Base-by-base conservation (phyloP, 257 asterid genomes). In the Leptodermis oblonga region DNA sequence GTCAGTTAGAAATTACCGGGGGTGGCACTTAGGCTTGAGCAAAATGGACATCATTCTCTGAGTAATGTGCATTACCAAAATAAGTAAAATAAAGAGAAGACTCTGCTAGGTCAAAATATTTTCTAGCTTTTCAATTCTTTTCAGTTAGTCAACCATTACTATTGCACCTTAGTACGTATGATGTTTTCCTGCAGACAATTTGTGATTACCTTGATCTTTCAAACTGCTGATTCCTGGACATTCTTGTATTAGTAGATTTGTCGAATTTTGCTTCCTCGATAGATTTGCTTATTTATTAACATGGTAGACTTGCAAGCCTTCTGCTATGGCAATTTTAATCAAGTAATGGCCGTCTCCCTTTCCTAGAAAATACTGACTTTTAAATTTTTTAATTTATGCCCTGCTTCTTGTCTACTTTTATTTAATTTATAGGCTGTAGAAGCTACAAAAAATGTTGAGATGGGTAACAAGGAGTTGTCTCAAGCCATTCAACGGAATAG, bases 361-460 rank as follows among this genome's bases (percentile, higher is more conserved):
- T 52, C 33, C 64, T 14, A 4, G 52, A 36, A 13, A 30, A 59
- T 31, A 33, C n/a, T 33, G 63, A 36, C 5, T 68, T 25, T 34
- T 34, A 34, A 2, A 2, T 52, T n/a, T n/a, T 17, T 36, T 63
- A 45, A 34, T 46, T 2, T 46, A 17, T 73, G 51, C 45, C 30
- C 42, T 46, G 10, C 18, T 58, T 58, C 7, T 52, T 70, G 54
- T 70, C 23, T 33, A 42, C 52, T 74, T n/a, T n/a, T n/a, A n/a
- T 65, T 51, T 62, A 54, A 69, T 28, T 43, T 48, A 74, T 84
- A 92, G 98, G 97, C 98, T 36, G 82, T 92, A 43, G 96, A 90
- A 81, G 98, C 98, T 51, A 92, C 97, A 34, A 83, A 73, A 69
- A 90, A 92, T 48, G 98, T 92, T 70, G 96, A 85, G 78, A 87